phyloP scores from a whole-genome alignment of 768 basidiomycete species.

The Tulasnella sp. region DNA sequence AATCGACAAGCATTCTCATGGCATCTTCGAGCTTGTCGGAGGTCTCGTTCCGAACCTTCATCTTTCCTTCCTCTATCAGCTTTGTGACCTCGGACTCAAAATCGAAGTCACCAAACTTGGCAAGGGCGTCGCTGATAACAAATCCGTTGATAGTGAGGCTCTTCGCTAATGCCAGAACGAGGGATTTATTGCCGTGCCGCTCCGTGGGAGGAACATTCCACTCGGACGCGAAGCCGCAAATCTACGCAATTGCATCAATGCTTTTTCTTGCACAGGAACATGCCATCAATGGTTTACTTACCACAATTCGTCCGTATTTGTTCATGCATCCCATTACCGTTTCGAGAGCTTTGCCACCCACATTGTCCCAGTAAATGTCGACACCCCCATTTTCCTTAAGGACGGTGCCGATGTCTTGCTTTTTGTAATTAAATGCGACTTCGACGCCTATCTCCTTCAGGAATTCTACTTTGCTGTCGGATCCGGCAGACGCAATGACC shows the following conservation, averaged over 20 bases:
- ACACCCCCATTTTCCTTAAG: constrained; percentile 57
- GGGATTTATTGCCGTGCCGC: constrained; percentile 31
- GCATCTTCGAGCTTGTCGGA: neutral
- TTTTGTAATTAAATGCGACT: constrained; percentile 73
- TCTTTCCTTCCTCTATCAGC: constrained; percentile 34
- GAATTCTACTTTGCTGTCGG: constrained; percentile 68
- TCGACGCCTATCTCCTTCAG: constrained; percentile 61
- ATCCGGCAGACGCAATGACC: constrained; percentile 68
- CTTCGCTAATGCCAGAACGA: neutral
- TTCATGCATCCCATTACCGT: constrained; percentile 34
- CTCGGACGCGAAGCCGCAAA: constrained; percentile 31
- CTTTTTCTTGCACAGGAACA: neutral
- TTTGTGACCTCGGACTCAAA: constrained; percentile 32
- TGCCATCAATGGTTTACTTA: constrained; percentile 16
- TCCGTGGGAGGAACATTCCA: constrained; percentile 30
- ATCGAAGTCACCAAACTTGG: constrained; percentile 25
- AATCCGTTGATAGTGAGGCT: constrained; percentile 29
- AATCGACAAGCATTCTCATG: neutral
- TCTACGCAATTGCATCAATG: neutral
- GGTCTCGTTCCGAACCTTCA: neutral
- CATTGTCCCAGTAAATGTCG: constrained; percentile 47
- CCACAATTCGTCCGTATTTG: constrained; percentile 33
- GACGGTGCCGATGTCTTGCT: constrained; percentile 48
- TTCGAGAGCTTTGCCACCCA: constrained; percentile 37
- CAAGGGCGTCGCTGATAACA: neutral